phyloP scores from a whole-genome alignment of 2,329 filamentous ascomycete species.

The Pyrenochaeta sp. region DNA sequence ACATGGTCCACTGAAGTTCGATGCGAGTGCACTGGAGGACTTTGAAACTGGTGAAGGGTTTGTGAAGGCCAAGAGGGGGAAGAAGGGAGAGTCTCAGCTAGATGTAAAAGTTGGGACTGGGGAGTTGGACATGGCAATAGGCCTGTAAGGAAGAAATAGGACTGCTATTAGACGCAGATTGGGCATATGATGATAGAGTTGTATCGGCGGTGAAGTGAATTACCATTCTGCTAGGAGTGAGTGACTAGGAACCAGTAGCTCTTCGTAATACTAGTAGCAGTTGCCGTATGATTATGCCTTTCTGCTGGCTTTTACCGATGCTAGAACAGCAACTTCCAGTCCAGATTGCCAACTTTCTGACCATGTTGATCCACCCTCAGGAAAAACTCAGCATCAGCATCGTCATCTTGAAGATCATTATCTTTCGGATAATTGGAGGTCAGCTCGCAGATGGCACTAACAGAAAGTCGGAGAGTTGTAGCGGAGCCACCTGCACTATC shows the following conservation, averaged over 20 bases:
- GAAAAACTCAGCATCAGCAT: not conserved
- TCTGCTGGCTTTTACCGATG: not conserved
- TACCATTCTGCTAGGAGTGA: no score
- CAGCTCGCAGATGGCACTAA: not conserved
- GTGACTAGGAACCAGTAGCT: no score
- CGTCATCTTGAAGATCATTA: not conserved
- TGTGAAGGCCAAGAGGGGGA: conserved; percentile 23
- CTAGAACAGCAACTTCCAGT: not conserved
- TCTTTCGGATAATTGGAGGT: not conserved
- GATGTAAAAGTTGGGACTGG: conserved; percentile 15
- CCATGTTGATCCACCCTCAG: not conserved
- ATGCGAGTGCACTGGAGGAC: conserved; percentile 13
- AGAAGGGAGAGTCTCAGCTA: conserved; percentile 12
- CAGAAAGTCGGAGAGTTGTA: not conserved
- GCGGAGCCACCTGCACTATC: not conserved
- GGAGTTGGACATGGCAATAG: conserved; percentile 10
- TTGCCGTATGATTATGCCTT: not conserved
- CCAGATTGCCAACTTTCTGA: not conserved
- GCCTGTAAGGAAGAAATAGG: not conserved
- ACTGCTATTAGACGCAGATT: no score
- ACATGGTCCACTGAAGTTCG: conserved; percentile 17
- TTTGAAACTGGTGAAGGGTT: conserved; percentile 14
- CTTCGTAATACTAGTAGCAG: no score
- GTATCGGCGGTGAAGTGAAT: no score
- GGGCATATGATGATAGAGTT: no score